Base-by-base conservation (phyloP, 108 stramenopile species). In the Cafeteria roenbergensis region DNA sequence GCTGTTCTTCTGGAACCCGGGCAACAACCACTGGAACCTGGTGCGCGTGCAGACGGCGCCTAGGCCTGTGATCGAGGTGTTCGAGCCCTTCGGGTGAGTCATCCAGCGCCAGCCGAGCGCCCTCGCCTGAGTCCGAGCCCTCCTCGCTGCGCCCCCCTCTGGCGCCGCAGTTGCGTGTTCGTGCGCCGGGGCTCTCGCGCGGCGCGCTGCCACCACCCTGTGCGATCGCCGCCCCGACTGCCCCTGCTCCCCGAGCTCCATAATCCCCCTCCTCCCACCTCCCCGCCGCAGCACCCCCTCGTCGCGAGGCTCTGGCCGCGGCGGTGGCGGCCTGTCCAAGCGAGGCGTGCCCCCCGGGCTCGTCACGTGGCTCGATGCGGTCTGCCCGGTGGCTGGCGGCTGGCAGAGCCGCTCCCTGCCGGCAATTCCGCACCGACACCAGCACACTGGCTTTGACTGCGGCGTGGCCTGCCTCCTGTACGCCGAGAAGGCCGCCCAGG, bases 11-110 rank as follows among this genome's bases (percentile, higher is more conserved):
- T 63, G 69, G 58, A 75, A 78, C 75, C 54, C 63, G 42, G 61
- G 68, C 32, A 78, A 78, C 68, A 33, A 75, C 25, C 77, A 78
- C 74, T 78, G 77, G 77, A 75, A 72, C 53, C 71, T 78, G 21
- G 61, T 75, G 12, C 74, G 77, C 22, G 77, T 72, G 24, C 66
- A 71, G 66, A 69, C 66, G 50, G 32, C n/a, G 20, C 75, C 71
- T 32, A 57, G 66, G 25, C 77, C 73, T 3, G 71, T 75, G 71
- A 71, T 78, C 25, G 74, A 78, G 68, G 70, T 78, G 22, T 78
- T 78, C 53, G 77, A 78, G 67, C 77, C 77, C 14, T 52, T 78
- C 65, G 77, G 77, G 28, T 72, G 70, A 64, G 74, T 74, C 27
- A 62, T 66, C n/a, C 72, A 65, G 37, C 55, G 76, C 22, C n/a